Evolutionary conservation across 2,329 filamentous ascomycete species (phyloP).

Genomic region (Colletotrichum truncatum): DNA sequence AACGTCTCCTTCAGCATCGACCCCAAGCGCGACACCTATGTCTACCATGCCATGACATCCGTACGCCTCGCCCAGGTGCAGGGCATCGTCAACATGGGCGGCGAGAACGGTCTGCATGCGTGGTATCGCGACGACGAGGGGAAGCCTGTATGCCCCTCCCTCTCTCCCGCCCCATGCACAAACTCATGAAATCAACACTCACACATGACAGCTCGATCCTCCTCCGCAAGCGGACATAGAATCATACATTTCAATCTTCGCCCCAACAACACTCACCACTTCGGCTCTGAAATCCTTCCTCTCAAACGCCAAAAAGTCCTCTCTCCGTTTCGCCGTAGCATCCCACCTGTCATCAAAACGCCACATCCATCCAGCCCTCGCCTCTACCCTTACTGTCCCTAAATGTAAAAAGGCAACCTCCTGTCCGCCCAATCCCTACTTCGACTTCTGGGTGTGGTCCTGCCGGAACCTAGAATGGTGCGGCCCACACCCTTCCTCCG

Average conservation of each 20-base stretch:
- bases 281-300: conserved; percentile 70
- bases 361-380: conserved; percentile 55
- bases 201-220: conserved; percentile 45
- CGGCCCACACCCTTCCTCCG: conserved; percentile 64
- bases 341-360: conserved; percentile 63
- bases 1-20: conserved; percentile 51
- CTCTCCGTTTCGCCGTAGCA: conserved; percentile 66
- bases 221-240: conserved; percentile 67
- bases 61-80: conserved; percentile 60
- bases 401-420: conserved; percentile 54
- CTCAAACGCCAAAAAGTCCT: conserved; percentile 71
- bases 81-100: conserved; percentile 52
- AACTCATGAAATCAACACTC: neutral
- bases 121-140: conserved; percentile 56
- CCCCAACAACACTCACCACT: conserved; percentile 64
- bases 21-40: conserved; percentile 54
- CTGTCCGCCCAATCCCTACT: conserved; percentile 67
- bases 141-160: conserved; percentile 38
- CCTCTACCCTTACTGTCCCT: conserved; percentile 50
- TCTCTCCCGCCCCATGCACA: neutral
- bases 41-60: conserved; percentile 61
- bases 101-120: conserved; percentile 54
- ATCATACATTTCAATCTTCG: conserved; percentile 75
- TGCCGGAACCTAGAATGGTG: conserved; percentile 72
- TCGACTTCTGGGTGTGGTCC: conserved; percentile 73